Percentiles rank a stretch among this genome's conserved stretches.
These are phyloP conservation scores for Boletus tomentosulus DNA, from an alignment of 768 basidiomycete genomes.

Conservation along the genomic window DNA sequence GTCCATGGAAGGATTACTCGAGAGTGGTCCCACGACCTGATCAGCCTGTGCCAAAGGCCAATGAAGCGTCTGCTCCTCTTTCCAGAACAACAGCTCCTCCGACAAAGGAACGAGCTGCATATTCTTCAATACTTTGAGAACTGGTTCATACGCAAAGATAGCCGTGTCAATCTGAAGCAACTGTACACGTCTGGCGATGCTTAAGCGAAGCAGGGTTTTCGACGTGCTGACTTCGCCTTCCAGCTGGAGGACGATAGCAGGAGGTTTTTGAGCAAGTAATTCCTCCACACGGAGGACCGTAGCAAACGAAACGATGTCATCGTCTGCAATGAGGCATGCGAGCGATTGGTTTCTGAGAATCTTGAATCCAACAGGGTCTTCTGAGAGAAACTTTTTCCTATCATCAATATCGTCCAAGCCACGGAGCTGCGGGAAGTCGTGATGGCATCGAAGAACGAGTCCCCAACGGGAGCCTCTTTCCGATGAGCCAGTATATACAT, in stretches of 20 bases:
- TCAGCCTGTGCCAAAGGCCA: constrained; percentile 4
- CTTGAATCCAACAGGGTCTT: constrained; percentile 32
- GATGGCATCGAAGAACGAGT: constrained; percentile 34
- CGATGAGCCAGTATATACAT: constrained; percentile 34
- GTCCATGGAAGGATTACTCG: constrained; percentile 34
- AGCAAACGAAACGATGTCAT: constrained; percentile 49
- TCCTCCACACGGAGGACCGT: constrained; percentile 53
- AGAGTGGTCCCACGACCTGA: constrained; percentile 28
- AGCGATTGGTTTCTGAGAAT: constrained; percentile 54
- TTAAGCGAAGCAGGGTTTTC: constrained; percentile 41
- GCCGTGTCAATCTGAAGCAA: constrained; percentile 62
- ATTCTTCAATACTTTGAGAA: constrained; percentile 54
- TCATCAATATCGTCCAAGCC: constrained; percentile 29
- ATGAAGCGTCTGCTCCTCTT: constrained; percentile 19
- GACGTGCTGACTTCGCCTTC: constrained; percentile 40
- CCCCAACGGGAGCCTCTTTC: constrained; percentile 39
- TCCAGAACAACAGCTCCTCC: constrained; percentile 55
- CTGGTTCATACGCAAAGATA: constrained; percentile 59
- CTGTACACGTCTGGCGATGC: constrained; percentile 31
- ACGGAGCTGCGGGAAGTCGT: constrained; percentile 37
- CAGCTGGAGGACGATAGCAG: constrained; percentile 52
- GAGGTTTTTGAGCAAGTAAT: constrained; percentile 43
- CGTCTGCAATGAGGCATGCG: constrained; percentile 49
- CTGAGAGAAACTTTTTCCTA: constrained; percentile 35
- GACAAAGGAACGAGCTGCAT: constrained; percentile 45